Conservation (phyloP, 2,329 filamentous ascomycete genomes). For the Sarocladiaceae sp. region DNA sequence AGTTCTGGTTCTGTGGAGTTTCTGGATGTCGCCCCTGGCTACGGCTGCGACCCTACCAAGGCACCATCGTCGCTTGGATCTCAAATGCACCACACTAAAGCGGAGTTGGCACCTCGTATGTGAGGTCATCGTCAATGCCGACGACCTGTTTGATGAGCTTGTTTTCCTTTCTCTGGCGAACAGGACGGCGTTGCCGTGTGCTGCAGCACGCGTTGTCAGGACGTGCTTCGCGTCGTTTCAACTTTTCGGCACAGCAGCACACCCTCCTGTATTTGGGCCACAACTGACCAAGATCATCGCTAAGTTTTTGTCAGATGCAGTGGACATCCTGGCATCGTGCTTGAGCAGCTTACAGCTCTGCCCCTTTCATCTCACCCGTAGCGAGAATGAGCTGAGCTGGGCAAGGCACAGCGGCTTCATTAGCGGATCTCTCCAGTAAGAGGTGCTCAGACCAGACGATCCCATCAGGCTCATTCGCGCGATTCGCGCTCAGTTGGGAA, state of each 20-base stretch:
- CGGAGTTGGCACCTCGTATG: neutral
- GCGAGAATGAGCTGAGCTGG: no score
- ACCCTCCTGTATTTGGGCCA: no score
- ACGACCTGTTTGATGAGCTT: no score
- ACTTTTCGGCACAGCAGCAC: no score
- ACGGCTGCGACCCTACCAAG: neutral
- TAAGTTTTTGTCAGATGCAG: neutral
- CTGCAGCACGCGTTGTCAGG: no score
- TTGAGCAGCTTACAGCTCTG: neutral
- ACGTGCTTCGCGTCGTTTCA: no score
- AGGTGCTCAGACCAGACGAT: neutral
- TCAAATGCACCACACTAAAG: neutral
- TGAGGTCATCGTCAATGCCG: slow-evolving; percentile 3
- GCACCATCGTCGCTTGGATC: neutral
- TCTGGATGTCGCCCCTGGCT: neutral
- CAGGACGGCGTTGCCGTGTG: no score
- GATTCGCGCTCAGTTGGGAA: no score
- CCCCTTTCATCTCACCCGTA: slow-evolving; percentile 7
- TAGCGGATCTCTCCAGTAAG: neutral
- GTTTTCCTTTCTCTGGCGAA: no score
- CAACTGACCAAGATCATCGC: no score
- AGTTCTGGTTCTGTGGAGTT: neutral
- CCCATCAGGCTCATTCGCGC: neutral
- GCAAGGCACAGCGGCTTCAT: neutral
- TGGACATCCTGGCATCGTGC: neutral